A percentile compares a stretch with the other conserved stretches of the same genome.
Conservation (phyloP, 1,284 basidiomycete genomes). For the Hymenochaete sp. region DNA sequence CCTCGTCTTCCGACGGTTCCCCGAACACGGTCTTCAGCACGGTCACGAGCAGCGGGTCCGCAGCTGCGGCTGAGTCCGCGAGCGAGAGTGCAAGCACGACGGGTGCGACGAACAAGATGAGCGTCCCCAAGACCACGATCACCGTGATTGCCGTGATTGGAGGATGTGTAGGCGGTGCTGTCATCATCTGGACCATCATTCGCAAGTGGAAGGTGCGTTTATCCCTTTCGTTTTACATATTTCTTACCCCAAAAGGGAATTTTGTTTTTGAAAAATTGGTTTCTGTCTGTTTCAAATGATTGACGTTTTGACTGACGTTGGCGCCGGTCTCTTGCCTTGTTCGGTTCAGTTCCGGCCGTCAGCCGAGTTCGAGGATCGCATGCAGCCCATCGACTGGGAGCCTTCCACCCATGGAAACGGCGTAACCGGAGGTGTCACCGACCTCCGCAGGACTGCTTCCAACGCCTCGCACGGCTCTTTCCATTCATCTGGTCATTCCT, state of each 20-base stretch:
- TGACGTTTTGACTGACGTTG: no score
- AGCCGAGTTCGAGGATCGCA: slow-evolving; percentile 67
- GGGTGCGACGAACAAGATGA: slow-evolving; percentile 10
- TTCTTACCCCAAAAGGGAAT: not conserved
- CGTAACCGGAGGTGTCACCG: slow-evolving; percentile 31
- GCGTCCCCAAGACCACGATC: slow-evolving; percentile 44
- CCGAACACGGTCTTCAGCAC: not conserved
- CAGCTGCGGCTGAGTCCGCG: slow-evolving; percentile 19
- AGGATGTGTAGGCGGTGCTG: slow-evolving; percentile 55
- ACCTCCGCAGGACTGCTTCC: slow-evolving; percentile 46
- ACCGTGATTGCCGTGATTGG: slow-evolving; percentile 69
- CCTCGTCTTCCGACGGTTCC: not conserved
- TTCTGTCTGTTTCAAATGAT: no score
- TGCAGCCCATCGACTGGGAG: slow-evolving; percentile 68
- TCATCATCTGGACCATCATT: slow-evolving; percentile 78
- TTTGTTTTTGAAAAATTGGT: no score
- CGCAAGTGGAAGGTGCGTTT: slow-evolving; percentile 67
- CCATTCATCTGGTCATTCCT: slow-evolving; percentile 60
- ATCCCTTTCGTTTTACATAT: not conserved
- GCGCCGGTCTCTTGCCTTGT: no score
- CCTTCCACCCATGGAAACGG: slow-evolving; percentile 40
- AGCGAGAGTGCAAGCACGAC: slow-evolving; percentile 18
- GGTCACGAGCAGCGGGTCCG: slow-evolving; percentile 22
- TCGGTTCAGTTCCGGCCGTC: slow-evolving; percentile 53
- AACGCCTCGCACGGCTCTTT: slow-evolving; percentile 51